These are phyloP conservation scores for Eutrema japonicum DNA, from an alignment of 345 rosid species.

Conservation along the genomic window DNA sequence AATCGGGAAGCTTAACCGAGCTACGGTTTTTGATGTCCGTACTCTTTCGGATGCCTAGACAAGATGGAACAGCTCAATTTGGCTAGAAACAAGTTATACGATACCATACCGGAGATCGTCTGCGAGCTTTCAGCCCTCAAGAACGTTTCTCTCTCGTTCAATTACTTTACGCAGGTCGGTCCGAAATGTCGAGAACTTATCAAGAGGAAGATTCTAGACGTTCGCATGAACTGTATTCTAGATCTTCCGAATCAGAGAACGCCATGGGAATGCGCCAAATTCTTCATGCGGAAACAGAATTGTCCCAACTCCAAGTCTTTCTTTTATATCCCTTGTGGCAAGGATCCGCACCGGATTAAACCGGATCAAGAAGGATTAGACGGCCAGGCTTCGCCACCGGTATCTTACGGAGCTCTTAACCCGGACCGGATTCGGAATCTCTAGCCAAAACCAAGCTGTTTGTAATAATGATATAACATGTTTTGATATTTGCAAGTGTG, in stretches of 20 bases:
- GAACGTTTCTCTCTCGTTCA: constrained; percentile 63
- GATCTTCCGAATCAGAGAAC: constrained; percentile 72
- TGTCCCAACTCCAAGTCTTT: constrained; percentile 58
- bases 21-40: constrained; percentile 65
- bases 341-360: constrained; percentile 20
- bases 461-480: not conserved
- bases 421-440: constrained; percentile 37
- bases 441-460: constrained; percentile 22
- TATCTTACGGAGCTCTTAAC: constrained; percentile 32
- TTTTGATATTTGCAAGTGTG: not conserved
- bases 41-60: constrained; percentile 61
- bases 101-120: constrained; percentile 66
- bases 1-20: constrained; percentile 60
- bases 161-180: constrained; percentile 68
- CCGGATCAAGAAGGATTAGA: constrained; percentile 28
- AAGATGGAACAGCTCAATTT: constrained; percentile 72
- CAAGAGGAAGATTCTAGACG: constrained; percentile 58
- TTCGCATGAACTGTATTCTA: constrained; percentile 71
- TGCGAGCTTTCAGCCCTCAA: constrained; percentile 60
- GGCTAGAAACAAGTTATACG: constrained; percentile 63
- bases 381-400: constrained; percentile 24
- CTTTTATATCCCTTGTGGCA: constrained; percentile 54
- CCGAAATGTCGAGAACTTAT: constrained; percentile 64
- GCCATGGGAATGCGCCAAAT: constrained; percentile 56
- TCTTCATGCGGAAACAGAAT: constrained; percentile 53